Evolutionary conservation across 495 filamentous ascomycete genomes (phyloP).

Genomic region (Lepraria neglecta): DNA sequence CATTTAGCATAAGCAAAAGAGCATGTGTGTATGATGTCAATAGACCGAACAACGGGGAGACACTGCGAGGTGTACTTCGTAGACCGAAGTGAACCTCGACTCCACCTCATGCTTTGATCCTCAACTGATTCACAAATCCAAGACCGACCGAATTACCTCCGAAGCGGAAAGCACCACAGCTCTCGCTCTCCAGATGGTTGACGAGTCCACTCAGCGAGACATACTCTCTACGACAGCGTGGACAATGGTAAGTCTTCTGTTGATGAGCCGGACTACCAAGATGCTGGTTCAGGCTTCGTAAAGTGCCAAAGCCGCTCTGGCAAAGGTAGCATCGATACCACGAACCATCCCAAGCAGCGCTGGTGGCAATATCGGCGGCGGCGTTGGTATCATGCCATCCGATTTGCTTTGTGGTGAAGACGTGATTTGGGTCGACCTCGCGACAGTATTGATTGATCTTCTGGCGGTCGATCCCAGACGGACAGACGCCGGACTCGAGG

Average conservation of each 20-base stretch:
- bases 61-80: background rate
- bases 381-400: constrained; percentile 20
- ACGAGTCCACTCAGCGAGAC: constrained; percentile 29
- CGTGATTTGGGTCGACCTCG: constrained; percentile 25
- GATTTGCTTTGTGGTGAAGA: constrained; percentile 30
- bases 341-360: constrained; percentile 29
- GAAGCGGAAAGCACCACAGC: constrained; percentile 31
- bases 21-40: background rate
- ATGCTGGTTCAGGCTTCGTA: constrained; percentile 28
- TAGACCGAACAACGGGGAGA: background rate
- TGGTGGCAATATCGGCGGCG: constrained; percentile 23
- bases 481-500: constrained; percentile 30
- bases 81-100: background rate
- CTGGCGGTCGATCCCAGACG: constrained; percentile 27
- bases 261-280: constrained; percentile 30
- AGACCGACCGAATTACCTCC: constrained; percentile 2
- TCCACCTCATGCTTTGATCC: constrained; percentile 9
- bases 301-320: constrained; percentile 17
- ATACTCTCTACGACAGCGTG: constrained; percentile 27
- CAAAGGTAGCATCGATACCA: constrained; percentile 32
- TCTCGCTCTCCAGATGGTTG: constrained; percentile 33
- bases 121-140: constrained; percentile 18
- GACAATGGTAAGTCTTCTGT: constrained; percentile 30
- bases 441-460: constrained; percentile 28
- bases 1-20: constrained; percentile 1